Conservation (phyloP, 441 rosid genomes). For the Syzygium syzygioides region DNA sequence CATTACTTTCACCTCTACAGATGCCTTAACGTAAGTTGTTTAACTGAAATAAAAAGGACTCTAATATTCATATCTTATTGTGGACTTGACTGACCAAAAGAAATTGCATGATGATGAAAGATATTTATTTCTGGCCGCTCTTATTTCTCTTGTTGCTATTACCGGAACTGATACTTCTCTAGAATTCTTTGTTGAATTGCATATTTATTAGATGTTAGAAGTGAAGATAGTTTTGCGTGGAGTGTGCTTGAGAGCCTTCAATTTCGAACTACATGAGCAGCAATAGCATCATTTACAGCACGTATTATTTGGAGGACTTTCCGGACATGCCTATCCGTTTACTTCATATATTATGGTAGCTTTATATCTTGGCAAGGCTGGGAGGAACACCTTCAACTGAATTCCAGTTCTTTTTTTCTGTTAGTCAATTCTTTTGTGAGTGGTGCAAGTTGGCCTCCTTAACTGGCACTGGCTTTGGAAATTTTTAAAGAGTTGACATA, state of each 20-base stretch:
- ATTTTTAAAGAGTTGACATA: neutral
- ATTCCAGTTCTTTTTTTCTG: neutral
- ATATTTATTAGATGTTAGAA: neutral
- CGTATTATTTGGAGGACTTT: neutral
- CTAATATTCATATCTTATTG: neutral
- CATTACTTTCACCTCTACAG: constrained; percentile 48
- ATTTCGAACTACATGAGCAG: neutral
- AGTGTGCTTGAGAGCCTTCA: neutral
- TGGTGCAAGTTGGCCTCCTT: neutral
- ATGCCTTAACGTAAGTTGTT: constrained; percentile 53
- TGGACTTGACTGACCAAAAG: neutral
- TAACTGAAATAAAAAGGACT: neutral
- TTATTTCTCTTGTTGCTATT: neutral
- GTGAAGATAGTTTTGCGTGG: neutral
- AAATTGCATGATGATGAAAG: neutral
- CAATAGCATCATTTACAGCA: neutral
- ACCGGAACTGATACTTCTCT: neutral
- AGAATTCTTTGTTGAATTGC: neutral
- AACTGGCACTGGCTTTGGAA: neutral
- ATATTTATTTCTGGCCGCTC: neutral
- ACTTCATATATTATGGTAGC: neutral
- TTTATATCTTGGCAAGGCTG: neutral
- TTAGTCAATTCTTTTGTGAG: neutral
- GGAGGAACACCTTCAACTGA: neutral
- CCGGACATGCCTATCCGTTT: neutral